Evolutionary conservation across 2,329 filamentous ascomycete species (phyloP), one percentile per base, ranked within the genome.

Genomic region (Colletotrichum eleusines): DNA sequence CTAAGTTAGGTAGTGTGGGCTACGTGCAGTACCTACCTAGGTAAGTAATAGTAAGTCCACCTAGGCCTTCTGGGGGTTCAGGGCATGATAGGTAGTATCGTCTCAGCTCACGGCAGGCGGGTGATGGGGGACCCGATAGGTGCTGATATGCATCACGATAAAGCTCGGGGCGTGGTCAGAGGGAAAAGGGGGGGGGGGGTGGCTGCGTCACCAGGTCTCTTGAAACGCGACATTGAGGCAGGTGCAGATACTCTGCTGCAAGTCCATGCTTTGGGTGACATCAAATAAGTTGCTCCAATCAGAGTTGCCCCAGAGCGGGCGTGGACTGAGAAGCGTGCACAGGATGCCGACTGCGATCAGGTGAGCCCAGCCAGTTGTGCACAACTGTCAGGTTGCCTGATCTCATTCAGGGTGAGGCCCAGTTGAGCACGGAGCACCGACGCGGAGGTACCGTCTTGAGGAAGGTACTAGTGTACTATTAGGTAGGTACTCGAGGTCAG

Each of bases 121-220:
- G 40, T 51, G 66, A 64, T 58, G 50, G 53, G 51, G 31, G 28
- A 9, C 12, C 53, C 46, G 61, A 66, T 28, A 69, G 60, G 55
- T 54, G 38, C 28, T 42, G 57, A 44, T 44, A 57, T 33, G 55
- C 28, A 23, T 42, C 40, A 60, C 63, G 69, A 71, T 69, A 71
- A 71, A 71, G 69, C 69, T 71, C 7, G 69, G 69, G 69, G 69
- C 50, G 69, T 69, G 65, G 54, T 20, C 23, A 54, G 6, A 35
- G 48, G 48, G 5, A 35, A 57, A 11, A 18, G 42, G 33, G n/a
- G 16, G 38, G 28, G 35, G 20, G n/a, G 51, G 23, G 31, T 35
- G 44, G 26, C 9, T 40, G 38, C 26, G 26, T 59, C 55, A n/a
- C 23, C 48, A 20, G 26, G 48, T 51, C 26, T 35, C n/a, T n/a